Conservation (phyloP, 176 grass and related monocot genomes). For the Zea mays region Zm-B73-REFERENCE-NAM-5.0 NC_050098.1:100263001-100263500, state of each 20-base stretch:
- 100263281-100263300: slow-evolving; percentile 28
- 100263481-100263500: slow-evolving; percentile 68
- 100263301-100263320: slow-evolving; percentile 43
- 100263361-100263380: slow-evolving; percentile 78
- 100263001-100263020: slow-evolving; percentile 2
- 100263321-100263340: slow-evolving; percentile 15
- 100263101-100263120: slow-evolving; percentile 82
- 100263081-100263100: slow-evolving; percentile 27
- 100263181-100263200: slow-evolving; percentile 61
- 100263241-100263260: slow-evolving; percentile 48
- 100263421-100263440: slow-evolving; percentile 70
- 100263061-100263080: slow-evolving; percentile 30
- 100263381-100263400: slow-evolving; percentile 69
- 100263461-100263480: slow-evolving; percentile 51
- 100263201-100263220: slow-evolving; percentile 82
- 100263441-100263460: slow-evolving; percentile 80
- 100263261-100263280: neutral
- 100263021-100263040: neutral
- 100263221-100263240: slow-evolving; percentile 34
- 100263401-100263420: slow-evolving; percentile 86
- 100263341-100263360: slow-evolving; percentile 14
- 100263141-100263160: slow-evolving; percentile 73
- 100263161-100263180: slow-evolving; percentile 51
- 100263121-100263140: slow-evolving; percentile 83
- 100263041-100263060: neutral